Conservation (phyloP, 257 asterid genomes). For the Datura wrightii region DNA sequence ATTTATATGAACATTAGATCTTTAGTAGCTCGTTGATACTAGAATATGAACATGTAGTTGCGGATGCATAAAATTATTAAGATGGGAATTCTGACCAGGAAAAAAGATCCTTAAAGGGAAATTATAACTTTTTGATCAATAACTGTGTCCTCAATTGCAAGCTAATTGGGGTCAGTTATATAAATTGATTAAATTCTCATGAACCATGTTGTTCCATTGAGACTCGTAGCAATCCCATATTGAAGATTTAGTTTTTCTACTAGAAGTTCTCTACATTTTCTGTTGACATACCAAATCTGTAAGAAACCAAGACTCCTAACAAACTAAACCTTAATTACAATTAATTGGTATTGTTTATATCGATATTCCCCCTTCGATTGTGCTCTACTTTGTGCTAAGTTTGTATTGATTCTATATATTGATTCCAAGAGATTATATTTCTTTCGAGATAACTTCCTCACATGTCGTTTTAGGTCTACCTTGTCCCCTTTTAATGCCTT, state of each 20-base stretch:
- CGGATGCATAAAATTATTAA: neutral
- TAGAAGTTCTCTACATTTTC: neutral
- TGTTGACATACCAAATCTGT: neutral
- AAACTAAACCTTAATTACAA: neutral
- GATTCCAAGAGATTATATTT: neutral
- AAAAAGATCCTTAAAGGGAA: neutral
- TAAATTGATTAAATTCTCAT: neutral
- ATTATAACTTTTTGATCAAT: constrained; percentile 8
- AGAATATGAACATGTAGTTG: neutral
- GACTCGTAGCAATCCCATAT: neutral
- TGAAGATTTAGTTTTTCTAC: constrained; percentile 12
- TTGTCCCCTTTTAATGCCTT: neutral
- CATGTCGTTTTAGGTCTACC: neutral
- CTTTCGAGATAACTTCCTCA: neutral
- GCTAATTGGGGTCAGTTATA: neutral
- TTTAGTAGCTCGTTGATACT: neutral
- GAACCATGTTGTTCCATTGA: constrained; percentile 16
- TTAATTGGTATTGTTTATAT: neutral
- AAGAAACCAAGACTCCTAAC: too few relatives aligned
- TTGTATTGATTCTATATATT: neutral
- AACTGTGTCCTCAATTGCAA: neutral
- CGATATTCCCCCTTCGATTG: neutral
- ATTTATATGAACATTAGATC: neutral
- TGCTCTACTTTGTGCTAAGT: too few relatives aligned
- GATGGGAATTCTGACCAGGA: neutral